phyloP scores from a whole-genome alignment of 805 yeast genomes.

The Cyberlindnera mycetangii region DNA sequence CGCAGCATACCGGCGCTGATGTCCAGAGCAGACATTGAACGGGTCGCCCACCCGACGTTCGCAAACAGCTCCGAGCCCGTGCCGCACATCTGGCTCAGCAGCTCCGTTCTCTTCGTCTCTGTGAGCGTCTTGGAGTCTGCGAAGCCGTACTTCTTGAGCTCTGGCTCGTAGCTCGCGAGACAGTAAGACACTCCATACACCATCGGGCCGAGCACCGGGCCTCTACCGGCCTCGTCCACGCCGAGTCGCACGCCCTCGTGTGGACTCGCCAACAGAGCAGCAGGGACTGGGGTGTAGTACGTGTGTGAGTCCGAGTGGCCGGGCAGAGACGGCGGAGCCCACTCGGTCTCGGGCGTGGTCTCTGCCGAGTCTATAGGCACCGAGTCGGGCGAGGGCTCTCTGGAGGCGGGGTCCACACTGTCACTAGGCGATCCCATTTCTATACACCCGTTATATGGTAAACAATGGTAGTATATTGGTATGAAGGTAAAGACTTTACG shows the following conservation, averaged over 20 bases:
- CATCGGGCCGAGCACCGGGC: conserved; percentile 98
- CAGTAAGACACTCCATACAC: conserved; percentile 90
- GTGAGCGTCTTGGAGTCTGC: conserved; percentile 91
- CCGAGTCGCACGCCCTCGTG: conserved; percentile 58
- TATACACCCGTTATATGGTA: too few relatives aligned
- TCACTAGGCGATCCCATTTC: too few relatives aligned
- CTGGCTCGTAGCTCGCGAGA: conserved; percentile 44
- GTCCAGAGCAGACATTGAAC: conserved; percentile 81
- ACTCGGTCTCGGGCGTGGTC: conserved; percentile 11
- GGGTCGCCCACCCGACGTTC: conserved; percentile 85
- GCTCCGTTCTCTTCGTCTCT: conserved; percentile 60
- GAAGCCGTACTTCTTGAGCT: conserved; percentile 64
- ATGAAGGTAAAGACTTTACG: too few relatives aligned
- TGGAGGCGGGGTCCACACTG: too few relatives aligned
- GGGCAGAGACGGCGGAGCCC: conserved; percentile 37
- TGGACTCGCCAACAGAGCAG: conserved; percentile 30
- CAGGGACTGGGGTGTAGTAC: conserved; percentile 50
- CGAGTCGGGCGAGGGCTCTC: background rate
- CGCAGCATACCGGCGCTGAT: conserved; percentile 87
- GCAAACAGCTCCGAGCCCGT: conserved; percentile 40
- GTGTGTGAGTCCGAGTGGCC: conserved; percentile 48
- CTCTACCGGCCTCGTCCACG: conserved; percentile 98
- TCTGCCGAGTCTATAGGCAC: background rate
- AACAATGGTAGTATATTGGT: too few relatives aligned
- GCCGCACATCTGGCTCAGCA: conserved; percentile 59